Percentiles rank a stretch among this genome's conserved stretches.
These are phyloP conservation scores for Podochytrium sp. DNA, from an alignment of 192 early-diverging fungal genomes.

Conservation along the genomic window DNA sequence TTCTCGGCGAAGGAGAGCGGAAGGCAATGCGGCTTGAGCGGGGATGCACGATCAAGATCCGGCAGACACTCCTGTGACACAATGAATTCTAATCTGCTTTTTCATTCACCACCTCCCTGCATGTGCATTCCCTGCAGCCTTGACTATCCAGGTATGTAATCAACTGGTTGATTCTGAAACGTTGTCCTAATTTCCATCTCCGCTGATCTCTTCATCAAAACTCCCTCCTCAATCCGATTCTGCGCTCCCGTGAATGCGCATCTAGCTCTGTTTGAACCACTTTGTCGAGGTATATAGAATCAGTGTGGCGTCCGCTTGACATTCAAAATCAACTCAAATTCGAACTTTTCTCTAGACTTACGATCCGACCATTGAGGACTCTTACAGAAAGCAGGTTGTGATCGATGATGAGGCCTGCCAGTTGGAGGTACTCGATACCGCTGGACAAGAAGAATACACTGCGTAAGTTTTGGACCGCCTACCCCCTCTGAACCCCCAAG, in stretches of 20 bases:
- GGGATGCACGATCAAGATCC: neutral
- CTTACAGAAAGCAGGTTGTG: conserved; percentile 95
- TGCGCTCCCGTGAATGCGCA: neutral
- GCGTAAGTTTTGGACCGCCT: conserved; percentile 53
- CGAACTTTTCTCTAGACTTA: conserved; percentile 48
- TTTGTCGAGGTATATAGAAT: conserved; percentile 33
- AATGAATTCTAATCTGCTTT: neutral
- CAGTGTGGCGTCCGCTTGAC: neutral
- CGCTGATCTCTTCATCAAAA: neutral
- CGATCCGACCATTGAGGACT: conserved; percentile 98
- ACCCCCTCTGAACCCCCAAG: neutral
- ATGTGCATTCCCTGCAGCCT: conserved; percentile 12
- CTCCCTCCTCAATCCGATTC: no score
- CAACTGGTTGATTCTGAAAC: neutral
- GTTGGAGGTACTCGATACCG: conserved; percentile 93
- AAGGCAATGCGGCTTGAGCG: neutral
- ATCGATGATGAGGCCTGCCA: conserved; percentile 87
- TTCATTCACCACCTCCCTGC: neutral
- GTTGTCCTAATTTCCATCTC: neutral
- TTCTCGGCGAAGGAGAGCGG: neutral
- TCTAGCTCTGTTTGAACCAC: conserved; percentile 49
- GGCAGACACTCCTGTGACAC: neutral
- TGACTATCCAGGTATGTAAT: conserved; percentile 40
- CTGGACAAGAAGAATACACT: conserved; percentile 94
- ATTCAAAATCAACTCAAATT: neutral